Base-by-base conservation (phyloP, 768 basidiomycete genomes). In the Phaeotremella fagi region DNA sequence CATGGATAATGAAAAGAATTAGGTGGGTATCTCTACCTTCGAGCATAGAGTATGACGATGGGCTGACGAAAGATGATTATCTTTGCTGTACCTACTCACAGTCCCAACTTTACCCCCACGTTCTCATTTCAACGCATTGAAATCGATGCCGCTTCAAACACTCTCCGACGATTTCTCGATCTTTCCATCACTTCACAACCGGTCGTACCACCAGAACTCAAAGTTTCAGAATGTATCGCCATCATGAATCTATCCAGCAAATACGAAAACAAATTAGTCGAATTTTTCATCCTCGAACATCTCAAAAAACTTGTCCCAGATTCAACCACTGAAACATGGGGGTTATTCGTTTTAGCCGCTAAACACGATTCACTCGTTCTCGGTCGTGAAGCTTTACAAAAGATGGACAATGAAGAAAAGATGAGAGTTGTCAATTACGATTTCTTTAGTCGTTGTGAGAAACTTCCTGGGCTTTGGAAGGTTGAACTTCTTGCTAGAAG, bases 1-100 rank as follows among this genome's bases (percentile, higher is more conserved):
- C 1, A 20, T 24, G 36, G 25, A 15, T 15, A 2, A 24, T 50
- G 38, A 43, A 41, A 16, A 43, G 28, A 42, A 23, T 23, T 15
- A 50, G 49, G 49, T 50, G 26, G 16, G 48, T 49, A 12, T 23
- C 26, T 11, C 25, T 16, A 25, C 16, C 45, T 12, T 46, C 45
- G 12, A 23, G 31, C 31, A 33, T 7, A 7, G 31, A 33, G 31
- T 7, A 7, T 33, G 31, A 7, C 31, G 16, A 33, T n/a, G n/a
- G n/a, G n/a, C n/a, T n/a, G n/a, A n/a, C n/a, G n/a, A 16, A 7
- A 33, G 31, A 33, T 7, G 7, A 33, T 16, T 33, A 33, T 16
- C 31, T 7, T 7, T 7, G 31, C 31, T 33, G n/a, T n/a, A n/a
- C n/a, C n/a, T n/a, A n/a, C 31, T 7, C 7, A 33, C 31, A 33